phyloP scores from a whole-genome alignment of 768 basidiomycete genomes.

The Hypholoma fasciculare region DNA sequence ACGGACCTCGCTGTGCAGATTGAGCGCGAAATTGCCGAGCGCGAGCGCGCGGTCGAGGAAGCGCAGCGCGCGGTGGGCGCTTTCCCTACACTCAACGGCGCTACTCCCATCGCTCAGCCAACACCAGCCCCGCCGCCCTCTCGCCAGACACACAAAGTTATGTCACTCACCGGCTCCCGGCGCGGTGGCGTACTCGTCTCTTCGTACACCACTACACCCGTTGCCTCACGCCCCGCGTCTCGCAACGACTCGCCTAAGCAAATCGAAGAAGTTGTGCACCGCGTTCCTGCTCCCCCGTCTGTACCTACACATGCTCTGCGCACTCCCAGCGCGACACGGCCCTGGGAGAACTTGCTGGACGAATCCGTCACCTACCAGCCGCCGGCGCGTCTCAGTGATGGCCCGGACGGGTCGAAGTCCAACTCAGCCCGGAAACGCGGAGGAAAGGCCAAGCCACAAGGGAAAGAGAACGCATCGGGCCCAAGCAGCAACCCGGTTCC shows the following conservation, averaged over 20 bases:
- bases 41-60: slow-evolving; percentile 45
- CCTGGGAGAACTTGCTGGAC: slow-evolving; percentile 44
- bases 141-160: slow-evolving; percentile 50
- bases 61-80: slow-evolving; percentile 54
- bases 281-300: slow-evolving; percentile 40
- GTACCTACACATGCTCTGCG: slow-evolving; percentile 37
- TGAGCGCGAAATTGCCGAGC: slow-evolving; percentile 47
- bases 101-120: slow-evolving; percentile 9
- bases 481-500: too few relatives aligned
- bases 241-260: slow-evolving; percentile 17
- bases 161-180: slow-evolving; percentile 46
- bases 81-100: slow-evolving; percentile 53
- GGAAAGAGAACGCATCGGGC: too few relatives aligned
- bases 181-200: slow-evolving; percentile 55
- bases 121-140: slow-evolving; percentile 22
- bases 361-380: slow-evolving; percentile 38
- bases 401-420: neutral
- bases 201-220: slow-evolving; percentile 45
- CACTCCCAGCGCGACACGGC: slow-evolving; percentile 27
- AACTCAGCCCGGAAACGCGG: neutral
- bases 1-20: slow-evolving; percentile 41
- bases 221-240: slow-evolving; percentile 33
- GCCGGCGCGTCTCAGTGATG: slow-evolving; percentile 9
- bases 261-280: slow-evolving; percentile 22
- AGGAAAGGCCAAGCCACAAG: neutral